Evolutionary conservation across 257 asterid species (phyloP), one percentile per base, ranked within the genome.

Genomic region (Forsythia viridissima): DNA sequence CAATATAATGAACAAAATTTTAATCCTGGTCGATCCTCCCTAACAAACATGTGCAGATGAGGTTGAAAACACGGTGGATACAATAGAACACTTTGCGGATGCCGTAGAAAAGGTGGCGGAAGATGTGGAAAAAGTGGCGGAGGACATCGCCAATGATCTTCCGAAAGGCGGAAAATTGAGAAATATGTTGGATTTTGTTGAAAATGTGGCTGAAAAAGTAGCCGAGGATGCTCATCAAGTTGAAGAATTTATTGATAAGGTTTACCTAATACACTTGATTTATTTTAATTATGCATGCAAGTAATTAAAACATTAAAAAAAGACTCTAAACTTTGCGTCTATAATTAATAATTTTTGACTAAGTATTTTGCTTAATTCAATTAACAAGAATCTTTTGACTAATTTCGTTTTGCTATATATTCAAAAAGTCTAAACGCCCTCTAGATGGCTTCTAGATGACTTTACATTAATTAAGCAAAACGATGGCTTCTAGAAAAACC

Each of bases 221-320:
- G 81, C 70, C 18, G 82, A 77, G 59, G 87, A 88, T 12, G 91
- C 94, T 77, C 88, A 84, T 41, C 0, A 16, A 51, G 80, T 90
- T 18, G 92, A 68, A 10, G 87, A 88, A 13, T 76, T 85, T 5
- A 90, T 90, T 16, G 90, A 90, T 55, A 86, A 83, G 92, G 93
- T 89, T 59, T 44, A n/a, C 39, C 70, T 24, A 30, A 63, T 63
- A 30, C 39, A 9, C 40, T 24, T 46, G 40, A 30, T 30, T 30
- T 30, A 30, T 11, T 8, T 30, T 46, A 38, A 43, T 61, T 44
- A 20, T 21, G n/a, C n/a, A 18, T 48, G 57, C 57, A 48, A 48
- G 15, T 48, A 13, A 48, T 48, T 48, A 48, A 15, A 48, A 48
- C 6, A 48, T 46, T 46, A 46, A 46, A 18, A 52, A 52, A 16